phyloP scores from a whole-genome alignment of 441 rosid species.

The Heliophila coronopifolia region DNA sequence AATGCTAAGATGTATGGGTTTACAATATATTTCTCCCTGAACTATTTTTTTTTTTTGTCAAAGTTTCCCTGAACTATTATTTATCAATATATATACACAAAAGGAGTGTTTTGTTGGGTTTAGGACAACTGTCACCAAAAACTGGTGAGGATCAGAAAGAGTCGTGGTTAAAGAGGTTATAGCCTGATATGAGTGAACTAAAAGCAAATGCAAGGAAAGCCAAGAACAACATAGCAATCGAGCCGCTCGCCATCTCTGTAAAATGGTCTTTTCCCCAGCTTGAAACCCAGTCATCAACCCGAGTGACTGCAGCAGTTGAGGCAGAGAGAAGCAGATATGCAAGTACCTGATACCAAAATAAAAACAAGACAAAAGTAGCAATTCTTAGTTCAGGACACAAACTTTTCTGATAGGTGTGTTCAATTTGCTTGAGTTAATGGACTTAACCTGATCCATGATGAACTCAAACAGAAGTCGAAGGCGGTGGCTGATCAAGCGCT shows the following conservation, averaged over 20 bases:
- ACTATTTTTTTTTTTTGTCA: no score
- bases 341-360: conserved; percentile 48
- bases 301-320: conserved; percentile 79
- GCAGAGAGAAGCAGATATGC: conserved; percentile 85
- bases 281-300: conserved; percentile 83
- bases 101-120: no score
- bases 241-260: conserved; percentile 85
- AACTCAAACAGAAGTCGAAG: conserved; percentile 55
- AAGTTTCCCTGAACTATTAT: no score
- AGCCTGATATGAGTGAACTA: conserved; percentile 74
- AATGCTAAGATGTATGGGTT: no score
- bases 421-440: no score
- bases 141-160: conserved; percentile 16
- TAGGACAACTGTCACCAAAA: conserved; percentile 24
- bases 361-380: no score
- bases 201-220: conserved; percentile 73
- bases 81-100: conserved; percentile 10
- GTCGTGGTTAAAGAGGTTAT: conserved; percentile 44
- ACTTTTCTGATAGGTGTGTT: no score
- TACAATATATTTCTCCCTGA: no score
- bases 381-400: no score
- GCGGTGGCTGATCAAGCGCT: conserved; percentile 46
- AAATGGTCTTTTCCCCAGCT: conserved; percentile 96
- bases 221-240: conserved; percentile 76
- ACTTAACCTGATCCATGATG: conserved; percentile 89